Evolutionary conservation across 2,329 filamentous ascomycete species (phyloP), one percentile per base, ranked within the genome.

Genomic region (Rachicladosporium sp.): DNA sequence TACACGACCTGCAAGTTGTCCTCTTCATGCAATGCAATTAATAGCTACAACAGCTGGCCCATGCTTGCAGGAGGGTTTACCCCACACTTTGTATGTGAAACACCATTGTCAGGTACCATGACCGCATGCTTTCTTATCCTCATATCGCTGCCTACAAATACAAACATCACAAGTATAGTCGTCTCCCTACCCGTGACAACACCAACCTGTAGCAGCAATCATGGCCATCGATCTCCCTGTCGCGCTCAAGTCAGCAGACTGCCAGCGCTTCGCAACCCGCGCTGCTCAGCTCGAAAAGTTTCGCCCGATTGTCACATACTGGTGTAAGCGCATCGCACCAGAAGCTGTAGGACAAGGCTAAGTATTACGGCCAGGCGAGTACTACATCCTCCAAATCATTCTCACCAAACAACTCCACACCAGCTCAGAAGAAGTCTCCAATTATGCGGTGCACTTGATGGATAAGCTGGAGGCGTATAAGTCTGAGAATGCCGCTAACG

Each of bases 371-470:
- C 10, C 44, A 91, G 85, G 83, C 60, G 81, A 93, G 56, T 94
- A 91, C 62, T 91, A 85, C 71, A 84, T 91, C 19, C 82, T 94
- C 35, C 87, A 96, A 54, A 84, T 93, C 57, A 93, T 98, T 50
- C 76, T 98, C 10, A 71, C 74, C 38, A 84, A 80, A 57, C 73
- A 78, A 33, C 74, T 96, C 31, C 89, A 96, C 64, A 80, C 73
- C 43, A 66, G 71, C 50, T 82, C 91, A 58, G 73, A 82, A 47
- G 87, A 89, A 56, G 80, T 82, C 52, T 78, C 84, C 53, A 64
- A 72, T 47, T 98, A 86, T 62, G 94, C 89, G 1, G 83, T 79
- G 36, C 70, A 70, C 19, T 67, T 96, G 51, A 91, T 98, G 78
- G 88, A 96, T 63, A 87, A 82, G 64, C 71, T 98, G 50, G 91